These are phyloP conservation scores for Elsinoe australis DNA, from an alignment of 2,329 filamentous ascomycete species.

Conservation along the genomic window DNA sequence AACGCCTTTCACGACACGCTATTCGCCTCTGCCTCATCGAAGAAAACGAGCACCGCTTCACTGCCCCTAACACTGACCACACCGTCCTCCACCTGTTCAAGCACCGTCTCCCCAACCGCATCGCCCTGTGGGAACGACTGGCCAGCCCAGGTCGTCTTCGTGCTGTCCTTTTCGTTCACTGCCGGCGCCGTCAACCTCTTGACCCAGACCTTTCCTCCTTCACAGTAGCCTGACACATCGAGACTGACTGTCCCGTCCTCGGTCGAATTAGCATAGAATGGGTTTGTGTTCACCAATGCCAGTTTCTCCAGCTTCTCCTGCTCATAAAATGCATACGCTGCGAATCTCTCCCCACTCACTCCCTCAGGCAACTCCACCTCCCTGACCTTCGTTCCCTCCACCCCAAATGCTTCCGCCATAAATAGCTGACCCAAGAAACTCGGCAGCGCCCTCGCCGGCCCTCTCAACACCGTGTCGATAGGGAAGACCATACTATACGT, in stretches of 20 bases:
- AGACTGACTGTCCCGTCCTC: conserved; percentile 23
- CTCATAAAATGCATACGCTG: conserved; percentile 26
- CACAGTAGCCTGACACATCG: conserved; percentile 17
- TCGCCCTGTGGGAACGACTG: conserved; percentile 26
- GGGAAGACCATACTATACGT: conserved; percentile 28
- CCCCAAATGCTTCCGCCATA: conserved; percentile 27
- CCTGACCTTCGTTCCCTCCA: conserved; percentile 22
- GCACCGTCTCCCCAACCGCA: conserved; percentile 19
- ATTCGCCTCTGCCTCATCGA: conserved; percentile 19
- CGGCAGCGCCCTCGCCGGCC: conserved; percentile 25
- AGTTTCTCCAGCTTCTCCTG: conserved; percentile 24
- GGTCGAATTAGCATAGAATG: conserved; percentile 27
- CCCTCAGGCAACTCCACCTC: conserved; percentile 22
- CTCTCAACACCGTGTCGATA: conserved; percentile 22
- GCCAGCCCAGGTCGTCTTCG: conserved; percentile 26
- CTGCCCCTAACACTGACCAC: conserved; percentile 25
- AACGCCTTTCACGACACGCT: background rate
- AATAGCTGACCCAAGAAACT: conserved; percentile 26
- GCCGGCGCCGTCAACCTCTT: conserved; percentile 27
- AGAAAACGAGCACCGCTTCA: conserved; percentile 27
- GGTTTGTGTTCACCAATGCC: conserved; percentile 26
- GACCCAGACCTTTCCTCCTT: conserved; percentile 16
- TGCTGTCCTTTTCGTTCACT: conserved; percentile 24
- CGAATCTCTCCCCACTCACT: conserved; percentile 24
- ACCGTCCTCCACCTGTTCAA: conserved; percentile 22